Percentiles rank a stretch among this genome's conserved stretches.
Conservation (phyloP, 768 basidiomycete species). For the Lyophyllum semitale region DNA sequence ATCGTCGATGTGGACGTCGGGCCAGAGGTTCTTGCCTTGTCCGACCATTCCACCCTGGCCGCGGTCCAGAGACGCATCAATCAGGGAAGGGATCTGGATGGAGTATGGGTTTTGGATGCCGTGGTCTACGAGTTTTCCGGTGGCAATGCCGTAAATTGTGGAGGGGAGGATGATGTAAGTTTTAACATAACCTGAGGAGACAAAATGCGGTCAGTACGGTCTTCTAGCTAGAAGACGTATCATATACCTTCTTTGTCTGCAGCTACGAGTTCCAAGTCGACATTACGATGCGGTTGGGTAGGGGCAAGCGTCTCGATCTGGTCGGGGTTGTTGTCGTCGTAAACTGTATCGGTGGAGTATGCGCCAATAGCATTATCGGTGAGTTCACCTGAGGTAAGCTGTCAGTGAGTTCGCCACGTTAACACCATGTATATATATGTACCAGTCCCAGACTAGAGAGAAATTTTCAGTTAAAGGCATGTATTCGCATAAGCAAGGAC, state of each 20-base stretch:
- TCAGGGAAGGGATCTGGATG: constrained; percentile 23
- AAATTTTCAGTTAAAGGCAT: neutral
- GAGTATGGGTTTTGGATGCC: constrained; percentile 17
- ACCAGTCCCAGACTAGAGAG: constrained; percentile 53
- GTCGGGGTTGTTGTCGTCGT: constrained; percentile 46
- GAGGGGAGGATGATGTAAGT: constrained; percentile 27
- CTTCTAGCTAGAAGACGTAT: neutral
- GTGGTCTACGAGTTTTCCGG: constrained; percentile 27
- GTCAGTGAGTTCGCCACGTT: neutral
- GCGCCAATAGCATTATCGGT: constrained; percentile 34
- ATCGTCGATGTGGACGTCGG: constrained; percentile 42
- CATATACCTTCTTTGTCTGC: constrained; percentile 48
- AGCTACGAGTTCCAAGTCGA: constrained; percentile 43
- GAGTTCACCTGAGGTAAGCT: constrained; percentile 30
- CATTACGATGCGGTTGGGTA: constrained; percentile 46
- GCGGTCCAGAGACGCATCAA: constrained; percentile 27
- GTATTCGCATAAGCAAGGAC: constrained; percentile 26
- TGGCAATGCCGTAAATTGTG: constrained; percentile 25
- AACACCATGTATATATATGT: neutral
- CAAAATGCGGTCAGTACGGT: neutral
- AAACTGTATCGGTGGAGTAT: constrained; percentile 36
- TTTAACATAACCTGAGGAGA: constrained; percentile 22
- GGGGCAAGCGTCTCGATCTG: constrained; percentile 46
- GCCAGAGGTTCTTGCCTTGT: constrained; percentile 28
- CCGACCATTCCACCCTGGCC: constrained; percentile 27